These are phyloP conservation scores for Aspergillus latus DNA, from an alignment of 2,329 filamentous ascomycete genomes.

Conservation along the genomic window DNA sequence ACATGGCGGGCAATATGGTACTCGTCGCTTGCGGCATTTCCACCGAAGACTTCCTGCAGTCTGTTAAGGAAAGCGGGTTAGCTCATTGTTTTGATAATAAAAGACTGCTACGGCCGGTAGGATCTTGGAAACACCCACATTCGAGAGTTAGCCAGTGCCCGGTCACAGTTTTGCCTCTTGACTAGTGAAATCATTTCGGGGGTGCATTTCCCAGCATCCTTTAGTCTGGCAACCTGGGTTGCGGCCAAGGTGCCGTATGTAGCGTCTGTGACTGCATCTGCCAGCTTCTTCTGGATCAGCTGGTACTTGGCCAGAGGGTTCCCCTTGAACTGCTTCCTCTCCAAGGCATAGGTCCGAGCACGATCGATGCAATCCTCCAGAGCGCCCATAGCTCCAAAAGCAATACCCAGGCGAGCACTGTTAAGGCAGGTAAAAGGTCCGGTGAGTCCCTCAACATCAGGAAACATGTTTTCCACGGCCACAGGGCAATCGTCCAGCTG, in stretches of 20 bases:
- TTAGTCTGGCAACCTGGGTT: slow-evolving; percentile 86
- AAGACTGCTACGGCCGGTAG: neutral
- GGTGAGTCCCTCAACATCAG: slow-evolving; percentile 77
- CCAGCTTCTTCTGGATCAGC: slow-evolving; percentile 95
- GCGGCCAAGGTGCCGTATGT: slow-evolving; percentile 88
- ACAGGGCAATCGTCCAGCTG: slow-evolving; percentile 90
- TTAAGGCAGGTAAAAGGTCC: slow-evolving; percentile 95
- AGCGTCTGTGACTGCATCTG: slow-evolving; percentile 87
- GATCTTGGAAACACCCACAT: slow-evolving; percentile 44
- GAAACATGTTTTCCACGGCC: slow-evolving; percentile 89
- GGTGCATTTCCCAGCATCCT: slow-evolving; percentile 81
- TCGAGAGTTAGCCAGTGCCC: slow-evolving; percentile 76
- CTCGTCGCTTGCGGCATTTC: slow-evolving; percentile 95
- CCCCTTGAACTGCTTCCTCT: slow-evolving; percentile 92
- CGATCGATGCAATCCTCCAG: slow-evolving; percentile 89
- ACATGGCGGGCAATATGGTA: slow-evolving; percentile 95
- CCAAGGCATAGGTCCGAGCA: slow-evolving; percentile 81
- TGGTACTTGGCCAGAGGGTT: slow-evolving; percentile 96
- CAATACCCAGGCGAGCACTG: slow-evolving; percentile 88
- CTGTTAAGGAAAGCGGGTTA: slow-evolving; percentile 34
- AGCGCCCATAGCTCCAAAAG: slow-evolving; percentile 89
- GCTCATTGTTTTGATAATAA: neutral
- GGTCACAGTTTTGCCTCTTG: slow-evolving; percentile 96
- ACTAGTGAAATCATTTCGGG: slow-evolving; percentile 98
- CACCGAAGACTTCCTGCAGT: slow-evolving; percentile 93